A percentile compares a stretch with the other conserved stretches of the same genome.
Evolutionary conservation across 2,329 filamentous ascomycete genomes (phyloP).

Genomic region (Fusarium sp.): DNA sequence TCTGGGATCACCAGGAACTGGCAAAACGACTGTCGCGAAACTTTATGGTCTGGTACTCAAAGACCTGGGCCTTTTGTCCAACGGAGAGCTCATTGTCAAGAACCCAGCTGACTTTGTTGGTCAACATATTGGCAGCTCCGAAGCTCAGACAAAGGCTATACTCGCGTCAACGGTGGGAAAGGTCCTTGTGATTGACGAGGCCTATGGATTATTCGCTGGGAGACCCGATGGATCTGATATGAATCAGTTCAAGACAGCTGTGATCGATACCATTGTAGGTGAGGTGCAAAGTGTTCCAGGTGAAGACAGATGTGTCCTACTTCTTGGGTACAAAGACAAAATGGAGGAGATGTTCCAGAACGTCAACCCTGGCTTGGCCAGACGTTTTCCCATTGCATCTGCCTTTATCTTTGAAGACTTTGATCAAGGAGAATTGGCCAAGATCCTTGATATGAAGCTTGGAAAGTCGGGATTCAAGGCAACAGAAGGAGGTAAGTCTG

Average conservation of each 20-base stretch:
- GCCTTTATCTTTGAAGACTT: slow-evolving; percentile 80
- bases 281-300: slow-evolving; percentile 77
- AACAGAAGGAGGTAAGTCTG: slow-evolving; percentile 62
- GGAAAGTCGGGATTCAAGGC: slow-evolving; percentile 65
- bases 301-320: slow-evolving; percentile 78
- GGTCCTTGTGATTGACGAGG: slow-evolving; percentile 84
- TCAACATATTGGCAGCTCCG: slow-evolving; percentile 71
- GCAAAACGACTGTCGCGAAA: slow-evolving; percentile 81
- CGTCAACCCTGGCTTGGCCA: slow-evolving; percentile 75
- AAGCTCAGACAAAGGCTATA: slow-evolving; percentile 78
- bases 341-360: slow-evolving; percentile 81
- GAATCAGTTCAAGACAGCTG: slow-evolving; percentile 68
- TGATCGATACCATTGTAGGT: slow-evolving; percentile 80
- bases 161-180: slow-evolving; percentile 75
- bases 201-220: slow-evolving; percentile 72
- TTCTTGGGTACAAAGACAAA: slow-evolving; percentile 76
- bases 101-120: slow-evolving; percentile 82
- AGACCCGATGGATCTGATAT: slow-evolving; percentile 47
- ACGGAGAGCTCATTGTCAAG: slow-evolving; percentile 77
- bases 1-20: slow-evolving; percentile 78
- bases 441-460: slow-evolving; percentile 74
- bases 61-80: slow-evolving; percentile 74
- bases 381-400: slow-evolving; percentile 73
- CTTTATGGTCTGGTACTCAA: slow-evolving; percentile 76
- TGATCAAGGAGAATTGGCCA: slow-evolving; percentile 64